Base-by-base conservation (phyloP, 176 grass and related monocot genomes). In the Oryza officinalis region DNA sequence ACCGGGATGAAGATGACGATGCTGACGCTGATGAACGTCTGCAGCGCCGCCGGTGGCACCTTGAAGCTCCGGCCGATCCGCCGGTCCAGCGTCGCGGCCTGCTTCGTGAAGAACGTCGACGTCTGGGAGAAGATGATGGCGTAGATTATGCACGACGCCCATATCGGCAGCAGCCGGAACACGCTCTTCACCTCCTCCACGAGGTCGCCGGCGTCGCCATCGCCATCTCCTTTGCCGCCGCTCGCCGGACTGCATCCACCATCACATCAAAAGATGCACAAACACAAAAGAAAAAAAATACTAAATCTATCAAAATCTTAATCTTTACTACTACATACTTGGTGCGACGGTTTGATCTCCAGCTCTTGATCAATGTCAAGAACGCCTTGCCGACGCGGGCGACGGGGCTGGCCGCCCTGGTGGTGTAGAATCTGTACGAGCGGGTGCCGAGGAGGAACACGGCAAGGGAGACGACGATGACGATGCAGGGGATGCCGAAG, bases 61-160 rank as follows among this genome's bases (percentile, higher is more conserved):
- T 88, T 77, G 81, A 94, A 90, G 2, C 37, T 63, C 4, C 63
- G 64, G 7, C 84, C 84, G 46, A 94, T 86, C 65, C 86, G 75
- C 3, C 90, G 83, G 57, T 94, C 90, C 92, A 94, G 83, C 47
- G 92, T 94, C 27, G 90, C 91, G 1, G 84, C 92, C 80, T 94
- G 92, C 82, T 94, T 92, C 11, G 81, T 90, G 81, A 94, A 92
- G 82, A 94, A 86, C 11, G 87, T 90, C 11, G 72, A 80, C 0
- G 90, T 80, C 83, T 94, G 90, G 31, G 93, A 81, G 86, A 89
- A 83, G 61, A 92, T 77, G 64, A 90, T 85, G n/a, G 84, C 82
- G 83, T 88, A 95, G 66, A 88, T 84, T 72, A 92, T 79, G 83
- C 93, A 92, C 8, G 85, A 86, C 27, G 87, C 87, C 90, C 90